phyloP scores from a whole-genome alignment of 371 early-diverging fungal species.

The Mucor circinelloides region DNA sequence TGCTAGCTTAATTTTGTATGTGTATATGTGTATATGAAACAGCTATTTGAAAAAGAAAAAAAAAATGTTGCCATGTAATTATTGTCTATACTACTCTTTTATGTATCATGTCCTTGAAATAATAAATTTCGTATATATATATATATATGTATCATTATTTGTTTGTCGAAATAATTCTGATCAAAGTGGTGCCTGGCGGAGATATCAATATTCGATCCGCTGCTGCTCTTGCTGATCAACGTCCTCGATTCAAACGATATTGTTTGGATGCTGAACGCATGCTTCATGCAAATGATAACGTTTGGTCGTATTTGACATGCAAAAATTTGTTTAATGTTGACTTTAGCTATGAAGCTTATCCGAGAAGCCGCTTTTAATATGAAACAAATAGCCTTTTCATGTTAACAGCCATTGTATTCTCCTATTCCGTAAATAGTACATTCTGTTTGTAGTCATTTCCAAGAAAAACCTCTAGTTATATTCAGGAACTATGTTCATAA shows the following conservation, averaged over 20 bases:
- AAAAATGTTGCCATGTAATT: not conserved
- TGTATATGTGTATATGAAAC: not conserved
- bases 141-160: not conserved
- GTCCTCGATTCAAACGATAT: not conserved
- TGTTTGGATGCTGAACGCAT: not conserved
- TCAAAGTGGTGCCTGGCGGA: not conserved
- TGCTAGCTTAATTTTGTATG: conserved; percentile 4
- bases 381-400: too few species aligned
- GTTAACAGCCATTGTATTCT: not conserved
- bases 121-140: not conserved
- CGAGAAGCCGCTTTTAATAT: not conserved
- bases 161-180: not conserved
- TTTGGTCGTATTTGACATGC: not conserved
- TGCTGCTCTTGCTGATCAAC: not conserved
- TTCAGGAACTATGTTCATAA: not conserved
- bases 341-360: not conserved
- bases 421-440: not conserved
- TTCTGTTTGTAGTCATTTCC: not conserved
- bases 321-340: not conserved
- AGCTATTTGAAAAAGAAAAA: not conserved
- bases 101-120: not conserved
- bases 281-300: not conserved
- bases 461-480: not conserved
- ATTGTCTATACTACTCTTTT: not conserved
- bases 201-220: not conserved